Evolutionary conservation across 176 grass and related monocot genomes (phyloP).

Genomic region (Avena insularis): DNA sequence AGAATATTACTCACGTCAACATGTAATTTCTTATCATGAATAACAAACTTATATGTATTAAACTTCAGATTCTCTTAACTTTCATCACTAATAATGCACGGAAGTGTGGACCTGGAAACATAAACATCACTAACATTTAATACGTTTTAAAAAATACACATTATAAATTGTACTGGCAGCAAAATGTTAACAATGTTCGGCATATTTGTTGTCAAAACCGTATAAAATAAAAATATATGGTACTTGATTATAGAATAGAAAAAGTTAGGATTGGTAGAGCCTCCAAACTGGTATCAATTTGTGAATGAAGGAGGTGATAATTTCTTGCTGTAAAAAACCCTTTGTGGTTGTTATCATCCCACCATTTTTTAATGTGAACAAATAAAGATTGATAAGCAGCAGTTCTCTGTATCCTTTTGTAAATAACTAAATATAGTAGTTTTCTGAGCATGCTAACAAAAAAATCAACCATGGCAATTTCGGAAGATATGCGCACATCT

Average conservation of each 20-base stretch:
- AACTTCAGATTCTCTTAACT: neutral
- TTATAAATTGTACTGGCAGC: neutral
- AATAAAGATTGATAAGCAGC: constrained; percentile 5
- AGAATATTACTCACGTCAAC: constrained; percentile 10
- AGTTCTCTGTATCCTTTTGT: neutral
- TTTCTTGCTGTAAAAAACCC: neutral
- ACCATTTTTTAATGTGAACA: constrained; percentile 29
- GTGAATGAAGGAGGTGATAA: neutral
- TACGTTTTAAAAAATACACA: neutral
- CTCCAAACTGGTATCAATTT: neutral
- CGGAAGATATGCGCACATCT: neutral
- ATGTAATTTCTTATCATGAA: neutral
- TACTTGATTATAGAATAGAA: neutral
- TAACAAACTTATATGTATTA: neutral
- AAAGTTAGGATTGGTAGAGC: neutral
- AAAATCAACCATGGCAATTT: constrained; percentile 18
- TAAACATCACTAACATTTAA: neutral
- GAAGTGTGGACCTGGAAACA: neutral
- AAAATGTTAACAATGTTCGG: neutral
- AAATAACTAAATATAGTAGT: neutral
- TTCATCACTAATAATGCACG: neutral
- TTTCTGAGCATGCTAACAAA: constrained; percentile 10
- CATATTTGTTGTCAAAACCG: neutral
- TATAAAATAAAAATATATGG: neutral
- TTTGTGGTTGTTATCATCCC: neutral